Percentiles rank a stretch among this genome's conserved stretches.
Conservation (phyloP, 148 eudicot genomes). For the Fagopyrum tataricum region DNA sequence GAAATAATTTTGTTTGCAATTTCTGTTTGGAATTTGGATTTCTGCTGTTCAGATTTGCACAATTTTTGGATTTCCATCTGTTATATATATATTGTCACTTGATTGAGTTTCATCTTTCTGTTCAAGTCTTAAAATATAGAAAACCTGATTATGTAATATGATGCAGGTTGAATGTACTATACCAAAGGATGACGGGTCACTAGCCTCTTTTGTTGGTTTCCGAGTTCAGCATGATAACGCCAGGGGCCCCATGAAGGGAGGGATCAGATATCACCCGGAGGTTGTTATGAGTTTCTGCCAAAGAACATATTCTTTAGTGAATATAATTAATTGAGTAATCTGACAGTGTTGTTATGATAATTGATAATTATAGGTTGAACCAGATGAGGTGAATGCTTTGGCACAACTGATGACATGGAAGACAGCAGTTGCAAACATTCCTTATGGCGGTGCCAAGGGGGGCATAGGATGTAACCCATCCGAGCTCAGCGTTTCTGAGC, state of each 20-base stretch:
- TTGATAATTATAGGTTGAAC: constrained; percentile 63
- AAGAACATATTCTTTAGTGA: neutral
- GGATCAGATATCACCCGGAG: constrained; percentile 99
- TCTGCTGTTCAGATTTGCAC: neutral
- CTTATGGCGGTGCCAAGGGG: constrained; percentile 99
- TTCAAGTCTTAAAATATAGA: neutral
- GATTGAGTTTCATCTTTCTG: neutral
- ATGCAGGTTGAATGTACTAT: constrained; percentile 96
- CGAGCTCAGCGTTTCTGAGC: constrained; percentile 74
- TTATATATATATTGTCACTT: neutral
- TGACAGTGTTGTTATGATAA: neutral
- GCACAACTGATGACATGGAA: constrained; percentile 99
- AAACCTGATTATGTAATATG: constrained; percentile 9
- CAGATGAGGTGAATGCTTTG: constrained; percentile 97
- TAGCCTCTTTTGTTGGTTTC: constrained; percentile 88
- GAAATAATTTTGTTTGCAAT: neutral
- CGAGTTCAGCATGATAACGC: constrained; percentile 96
- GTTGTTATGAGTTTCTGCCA: constrained; percentile 25
- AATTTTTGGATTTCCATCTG: neutral
- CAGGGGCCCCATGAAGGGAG: constrained; percentile 99
- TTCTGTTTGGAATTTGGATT: neutral
- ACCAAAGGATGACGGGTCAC: constrained; percentile 89
- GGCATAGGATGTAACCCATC: constrained; percentile 94
- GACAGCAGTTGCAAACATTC: constrained; percentile 96
- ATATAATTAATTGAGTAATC: neutral